These are phyloP conservation scores for Nemania sp. DNA, from an alignment of 2,329 filamentous ascomycete species.

Conservation along the genomic window DNA sequence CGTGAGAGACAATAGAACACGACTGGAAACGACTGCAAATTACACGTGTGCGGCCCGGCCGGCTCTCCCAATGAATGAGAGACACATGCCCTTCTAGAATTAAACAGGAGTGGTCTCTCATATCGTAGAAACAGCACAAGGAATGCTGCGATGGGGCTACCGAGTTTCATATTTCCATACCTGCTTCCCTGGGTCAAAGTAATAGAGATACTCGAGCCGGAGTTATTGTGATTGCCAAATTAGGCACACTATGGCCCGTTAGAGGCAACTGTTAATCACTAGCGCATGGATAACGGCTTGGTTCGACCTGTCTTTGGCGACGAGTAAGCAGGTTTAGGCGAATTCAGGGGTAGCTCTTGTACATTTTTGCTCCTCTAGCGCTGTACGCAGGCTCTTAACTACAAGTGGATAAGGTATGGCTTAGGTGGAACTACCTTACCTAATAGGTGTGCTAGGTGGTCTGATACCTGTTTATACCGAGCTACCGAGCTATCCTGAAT, in stretches of 20 bases:
- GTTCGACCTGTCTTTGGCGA: neutral
- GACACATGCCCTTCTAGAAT: neutral
- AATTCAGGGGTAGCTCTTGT: constrained; percentile 21
- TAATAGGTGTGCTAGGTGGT: too few species aligned
- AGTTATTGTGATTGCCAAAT: too few species aligned
- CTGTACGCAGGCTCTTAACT: too few species aligned
- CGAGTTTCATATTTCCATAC: too few species aligned
- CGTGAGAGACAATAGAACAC: neutral
- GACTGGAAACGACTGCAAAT: constrained; percentile 4
- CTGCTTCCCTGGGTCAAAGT: too few species aligned
- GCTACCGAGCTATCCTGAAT: too few species aligned
- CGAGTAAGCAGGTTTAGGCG: constrained; percentile 6
- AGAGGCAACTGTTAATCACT: neutral
- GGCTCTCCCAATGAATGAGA: neutral
- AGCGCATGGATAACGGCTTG: constrained; percentile 16
- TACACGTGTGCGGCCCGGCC: neutral
- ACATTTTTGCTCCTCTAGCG: too few species aligned
- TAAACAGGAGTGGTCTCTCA: too few species aligned
- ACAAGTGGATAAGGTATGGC: too few species aligned
- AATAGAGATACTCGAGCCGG: neutral
- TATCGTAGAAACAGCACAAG: too few species aligned
- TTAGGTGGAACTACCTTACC: too few species aligned
- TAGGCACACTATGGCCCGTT: neutral
- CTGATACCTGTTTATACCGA: too few species aligned
- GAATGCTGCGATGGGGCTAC: constrained; percentile 3